phyloP scores from a whole-genome alignment of 169 alveolate species.

The Toxoplasma gondii region DNA sequence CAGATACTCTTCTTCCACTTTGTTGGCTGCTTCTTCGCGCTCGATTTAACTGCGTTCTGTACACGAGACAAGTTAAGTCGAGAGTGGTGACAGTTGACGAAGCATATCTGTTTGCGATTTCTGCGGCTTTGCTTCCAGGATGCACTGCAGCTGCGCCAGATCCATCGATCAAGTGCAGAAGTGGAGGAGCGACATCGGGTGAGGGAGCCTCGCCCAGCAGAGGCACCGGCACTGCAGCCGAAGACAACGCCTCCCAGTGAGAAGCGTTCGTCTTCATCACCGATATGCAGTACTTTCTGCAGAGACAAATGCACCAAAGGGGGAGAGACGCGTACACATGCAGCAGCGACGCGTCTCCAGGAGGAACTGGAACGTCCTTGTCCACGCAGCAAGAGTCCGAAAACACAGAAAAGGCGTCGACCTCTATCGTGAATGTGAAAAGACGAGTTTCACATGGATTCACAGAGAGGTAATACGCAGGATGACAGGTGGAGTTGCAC shows the following conservation, averaged over 20 bases:
- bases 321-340: not conserved
- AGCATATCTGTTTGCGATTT: not conserved
- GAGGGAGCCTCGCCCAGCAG: constrained; percentile 5
- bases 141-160: not conserved
- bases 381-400: not conserved
- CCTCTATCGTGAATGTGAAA: not conserved
- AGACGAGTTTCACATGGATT: not conserved
- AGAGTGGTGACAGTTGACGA: not conserved
- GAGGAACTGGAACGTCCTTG: not conserved
- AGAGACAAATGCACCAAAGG: too few relatives aligned
- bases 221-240: not conserved
- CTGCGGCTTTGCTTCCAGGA: constrained; percentile 41
- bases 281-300: not conserved
- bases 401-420: not conserved
- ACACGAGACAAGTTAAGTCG: not conserved
- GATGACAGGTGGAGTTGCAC: too few relatives aligned
- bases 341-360: not conserved
- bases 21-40: constrained; percentile 16
- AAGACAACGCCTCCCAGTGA: constrained; percentile 24
- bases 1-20: not conserved
- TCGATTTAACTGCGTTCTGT: not conserved
- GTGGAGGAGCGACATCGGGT: not conserved
- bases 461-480: not conserved
- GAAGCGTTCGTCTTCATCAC: not conserved
- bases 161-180: not conserved